Conservation (phyloP, 2,329 filamentous ascomycete genomes). For the Exophiala alcalophila region DNA sequence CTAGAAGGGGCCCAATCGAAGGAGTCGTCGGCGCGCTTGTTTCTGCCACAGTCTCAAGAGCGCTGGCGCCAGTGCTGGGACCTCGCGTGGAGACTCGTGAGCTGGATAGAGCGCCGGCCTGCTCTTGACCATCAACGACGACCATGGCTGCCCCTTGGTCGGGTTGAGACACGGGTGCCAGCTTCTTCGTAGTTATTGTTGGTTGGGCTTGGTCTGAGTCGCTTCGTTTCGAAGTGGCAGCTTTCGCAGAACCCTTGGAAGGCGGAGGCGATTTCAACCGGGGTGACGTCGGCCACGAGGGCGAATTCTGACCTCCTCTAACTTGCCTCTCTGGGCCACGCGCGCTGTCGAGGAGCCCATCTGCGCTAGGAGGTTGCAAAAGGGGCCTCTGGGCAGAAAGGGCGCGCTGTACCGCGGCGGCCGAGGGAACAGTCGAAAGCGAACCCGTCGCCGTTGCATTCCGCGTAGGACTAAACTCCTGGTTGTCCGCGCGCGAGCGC, state of each 20-base stretch:
- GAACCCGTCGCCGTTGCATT: conserved; percentile 40
- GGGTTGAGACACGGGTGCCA: conserved; percentile 24
- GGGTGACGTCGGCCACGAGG: conserved; percentile 74
- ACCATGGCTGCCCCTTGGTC: conserved; percentile 22
- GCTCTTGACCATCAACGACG: conserved; percentile 26
- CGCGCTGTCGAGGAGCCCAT: conserved; percentile 60
- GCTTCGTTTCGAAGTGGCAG: conserved; percentile 41
- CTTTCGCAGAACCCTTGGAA: conserved; percentile 39
- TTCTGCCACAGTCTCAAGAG: conserved; percentile 88
- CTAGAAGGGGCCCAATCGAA: conserved; percentile 40
- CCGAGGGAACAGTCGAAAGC: conserved; percentile 52
- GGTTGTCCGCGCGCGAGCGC: conserved; percentile 65
- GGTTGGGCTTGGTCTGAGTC: conserved; percentile 46
- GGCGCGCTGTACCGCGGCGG: conserved; percentile 62
- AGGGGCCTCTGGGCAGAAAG: conserved; percentile 67
- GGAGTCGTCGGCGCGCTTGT: conserved; percentile 74
- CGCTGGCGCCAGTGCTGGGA: conserved; percentile 58
- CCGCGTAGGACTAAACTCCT: conserved; percentile 63
- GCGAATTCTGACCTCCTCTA: conserved; percentile 50
- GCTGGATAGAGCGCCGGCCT: conserved; percentile 40
- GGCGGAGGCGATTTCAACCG: conserved; percentile 75
- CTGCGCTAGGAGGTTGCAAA: conserved; percentile 59
- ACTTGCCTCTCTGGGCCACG: conserved; percentile 63
- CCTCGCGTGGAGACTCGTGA: conserved; percentile 60
- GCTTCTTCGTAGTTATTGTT: conserved; percentile 52